Evolutionary conservation across 495 filamentous ascomycete genomes (phyloP), one percentile per base, ranked within the genome.

Genomic region (Hypoxylon trugodes): DNA sequence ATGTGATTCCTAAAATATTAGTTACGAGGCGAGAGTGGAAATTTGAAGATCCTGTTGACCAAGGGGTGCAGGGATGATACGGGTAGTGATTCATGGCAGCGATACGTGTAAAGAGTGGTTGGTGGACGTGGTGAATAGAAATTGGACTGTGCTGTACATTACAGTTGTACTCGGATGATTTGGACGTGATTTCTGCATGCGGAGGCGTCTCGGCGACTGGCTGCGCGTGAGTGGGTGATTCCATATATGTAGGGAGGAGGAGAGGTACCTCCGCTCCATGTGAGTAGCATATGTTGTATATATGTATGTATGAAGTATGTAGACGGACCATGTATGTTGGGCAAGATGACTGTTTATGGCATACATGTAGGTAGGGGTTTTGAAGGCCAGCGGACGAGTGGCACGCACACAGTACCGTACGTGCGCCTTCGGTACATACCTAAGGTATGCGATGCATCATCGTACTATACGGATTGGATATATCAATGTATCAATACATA

Each of bases 81-180:
- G 54, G 57, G 47, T 36, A 46, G 54, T 62, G 64, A 58, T 62
- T 67, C 58, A 62, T 62, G 48, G 22, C 45, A 41, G 61, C 58
- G 57, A 67, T 67, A 67, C 64, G 64, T 67, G 64, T 61, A 67
- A 67, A 48, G 52, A 62, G 58, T 59, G 64, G 64, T 67, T 67
- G 64, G 64, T 46, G 26, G 35, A 51, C 61, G 57, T 61, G 56
- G 26, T 60, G 26, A 36, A 35, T 56, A 58, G 45, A 53, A 58
- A 52, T 47, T 56, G 57, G 57, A 51, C 48, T 61, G 63, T 53
- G 57, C 57, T 61, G 57, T 66, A 62, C 58, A 62, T 62, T 67
- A 61, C 58, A 62, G 64, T 67, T 67, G 64, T 67, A 67, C 64
- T 67, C 64, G 64, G 64, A 67, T 67, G 64, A 67, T 67, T 62